Evolutionary conservation across 1,284 basidiomycete species (phyloP), one percentile per base, ranked within the genome.

Genomic region (Ustilago shanxiensis): DNA sequence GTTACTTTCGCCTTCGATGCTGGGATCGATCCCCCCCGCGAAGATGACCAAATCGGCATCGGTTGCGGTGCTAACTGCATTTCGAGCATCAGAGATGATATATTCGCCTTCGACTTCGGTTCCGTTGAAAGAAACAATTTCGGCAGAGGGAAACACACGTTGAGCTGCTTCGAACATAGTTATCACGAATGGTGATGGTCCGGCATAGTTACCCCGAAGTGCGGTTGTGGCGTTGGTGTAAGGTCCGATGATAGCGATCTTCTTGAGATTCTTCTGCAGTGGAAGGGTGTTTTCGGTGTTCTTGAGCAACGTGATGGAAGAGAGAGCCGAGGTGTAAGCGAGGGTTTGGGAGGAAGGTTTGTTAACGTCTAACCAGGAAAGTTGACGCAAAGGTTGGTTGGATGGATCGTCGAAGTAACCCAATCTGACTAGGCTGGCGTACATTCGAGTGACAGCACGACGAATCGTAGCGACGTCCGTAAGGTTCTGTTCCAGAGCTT

Each of bases 321-420:
- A 44, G 1, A 29, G 61, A 1, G 68, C 68, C 2, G 62, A 37
- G 11, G 20, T 24, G 31, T 70, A 70, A 16, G 61, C 57, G 4
- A 70, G 29, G 3, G 47, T 26, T 47, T 70, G 68, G 8, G 68
- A 57, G 7, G 62, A 8, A 4, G 52, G 28, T 2, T 52, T 20
- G 20, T 70, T 70, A 4, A 70, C 68, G 16, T 70, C 62, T 14
- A 44, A 28, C 68, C 68, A 70, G 2, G 29, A 29, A 6, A 70
- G n/a, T 37, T 65, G 45, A 6, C 68, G 35, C 28, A 70, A 29
- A 5, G 68, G 68, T 37, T 70, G 68, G n/a, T 1, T 11, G 2
- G 60, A 45, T 1, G 62, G n/a, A 1, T 44, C 7, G 18, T 70
- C 67, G 10, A 70, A 70, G 39, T 55, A 64, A 1, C 67, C 67